Base-by-base conservation (phyloP, 2,329 filamentous ascomycete species). In the Ceratocystis smalleyi region DNA sequence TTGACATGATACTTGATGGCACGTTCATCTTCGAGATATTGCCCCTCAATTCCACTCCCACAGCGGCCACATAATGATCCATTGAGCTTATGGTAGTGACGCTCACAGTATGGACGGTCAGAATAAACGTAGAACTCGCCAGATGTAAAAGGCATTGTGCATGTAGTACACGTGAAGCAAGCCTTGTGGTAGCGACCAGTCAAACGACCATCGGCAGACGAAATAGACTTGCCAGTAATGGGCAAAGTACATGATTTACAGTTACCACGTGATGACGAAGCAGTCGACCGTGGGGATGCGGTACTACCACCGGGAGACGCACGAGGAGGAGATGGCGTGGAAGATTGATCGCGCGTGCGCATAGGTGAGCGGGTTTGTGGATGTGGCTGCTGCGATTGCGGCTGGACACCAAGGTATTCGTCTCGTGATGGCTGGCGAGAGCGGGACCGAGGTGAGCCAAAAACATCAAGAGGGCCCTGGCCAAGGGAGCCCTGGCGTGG, bases 111-210 rank as follows among this genome's bases (percentile, higher is more conserved):
- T 0, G 94, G 94, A 66, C 84, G 81, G 74, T 99, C 90, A 68
- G 87, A 77, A 66, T 91, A 82, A 10, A 99, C 91, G 72, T 99
- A 99, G 70, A 97, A 97, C 66, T 94, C 91, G 1, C 89, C 83
- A 0, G 91, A 95, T 22, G 85, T 79, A 71, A 97, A 99, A 0
- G 91, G 86, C 63, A 85, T 81, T 10, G 79, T 78, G 76, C 94
- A 99, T 1, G 87, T 91, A 3, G 84, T 83, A 79, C 94, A 99
- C 10, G 92, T 88, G 72, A 99, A 97, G 73, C 92, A 99, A 3
- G 87, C 82, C 73, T 95, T 95, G 78, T 99, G 94, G 74, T 96
- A 99, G 68, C 91, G 86, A 8, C 94, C 94, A 0, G 89, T 95
- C 27, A 99, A 78, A 27, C 91, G 86, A 17, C 94, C 94, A 70